Evolutionary conservation across 2,329 filamentous ascomycete genomes (phyloP).

Genomic region (Fusarium beomiforme): DNA sequence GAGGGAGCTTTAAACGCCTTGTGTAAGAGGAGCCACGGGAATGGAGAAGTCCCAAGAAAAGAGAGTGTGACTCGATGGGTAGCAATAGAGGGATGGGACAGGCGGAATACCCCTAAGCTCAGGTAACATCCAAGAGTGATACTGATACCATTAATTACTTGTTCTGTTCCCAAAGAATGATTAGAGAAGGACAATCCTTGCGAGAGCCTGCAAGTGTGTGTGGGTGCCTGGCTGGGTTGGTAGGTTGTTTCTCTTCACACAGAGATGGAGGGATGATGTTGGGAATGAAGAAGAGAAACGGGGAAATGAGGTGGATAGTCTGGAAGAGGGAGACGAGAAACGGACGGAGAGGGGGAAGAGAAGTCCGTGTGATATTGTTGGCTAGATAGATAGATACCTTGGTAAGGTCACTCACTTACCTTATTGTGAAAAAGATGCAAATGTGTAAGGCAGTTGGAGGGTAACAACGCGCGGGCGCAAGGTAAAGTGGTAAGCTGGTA

Average conservation of each 20-base stretch:
- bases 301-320: slow-evolving; percentile 25
- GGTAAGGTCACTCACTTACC: slow-evolving; percentile 1
- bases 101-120: slow-evolving; percentile 12
- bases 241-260: not conserved
- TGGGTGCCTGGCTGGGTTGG: not conserved
- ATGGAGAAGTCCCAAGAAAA: not conserved
- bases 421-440: slow-evolving; percentile 1
- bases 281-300: slow-evolving; percentile 31
- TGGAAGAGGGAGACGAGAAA: slow-evolving; percentile 8
- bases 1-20: slow-evolving; percentile 28
- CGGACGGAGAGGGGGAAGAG: not conserved
- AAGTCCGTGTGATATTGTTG: not conserved
- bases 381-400: no score
- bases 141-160: slow-evolving; percentile 12
- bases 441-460: slow-evolving; percentile 34
- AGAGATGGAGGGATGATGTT: slow-evolving; percentile 24
- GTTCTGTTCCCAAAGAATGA: slow-evolving; percentile 2
- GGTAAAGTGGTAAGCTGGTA: not conserved
- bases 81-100: slow-evolving; percentile 17
- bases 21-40: slow-evolving; percentile 25
- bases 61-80: slow-evolving; percentile 10
- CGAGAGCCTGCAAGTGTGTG: slow-evolving; percentile 13
- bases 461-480: slow-evolving; percentile 25
- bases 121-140: slow-evolving; percentile 1
- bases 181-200: slow-evolving; percentile 4